Evolutionary conservation across 371 early-diverging fungal species (phyloP).

Genomic region (Rhizomucor miehei): DNA sequence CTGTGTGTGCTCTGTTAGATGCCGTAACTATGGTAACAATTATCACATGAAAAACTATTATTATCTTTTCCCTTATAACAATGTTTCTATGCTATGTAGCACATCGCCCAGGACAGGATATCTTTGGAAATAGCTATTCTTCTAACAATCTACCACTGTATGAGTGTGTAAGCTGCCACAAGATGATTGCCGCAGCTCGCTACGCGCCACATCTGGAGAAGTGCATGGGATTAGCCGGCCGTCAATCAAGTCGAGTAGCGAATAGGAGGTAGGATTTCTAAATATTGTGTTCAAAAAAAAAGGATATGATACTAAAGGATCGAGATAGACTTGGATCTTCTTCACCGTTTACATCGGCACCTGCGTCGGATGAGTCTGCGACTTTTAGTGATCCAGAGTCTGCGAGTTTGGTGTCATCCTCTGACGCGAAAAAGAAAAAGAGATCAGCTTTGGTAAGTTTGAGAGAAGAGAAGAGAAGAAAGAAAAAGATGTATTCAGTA

Average conservation of each 20-base stretch:
- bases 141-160: constrained; percentile 55
- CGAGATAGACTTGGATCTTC: constrained; percentile 1
- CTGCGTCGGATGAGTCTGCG: constrained; percentile 8
- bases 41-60: neutral
- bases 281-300: neutral
- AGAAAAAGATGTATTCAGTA: neutral
- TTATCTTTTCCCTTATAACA: neutral
- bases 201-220: constrained; percentile 89
- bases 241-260: constrained; percentile 62
- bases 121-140: constrained; percentile 67
- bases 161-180: constrained; percentile 77
- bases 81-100: constrained; percentile 21
- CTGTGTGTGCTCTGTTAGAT: constrained; percentile 11
- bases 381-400: constrained; percentile 3
- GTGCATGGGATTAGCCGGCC: constrained; percentile 80
- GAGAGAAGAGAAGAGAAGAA: neutral
- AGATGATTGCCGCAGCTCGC: constrained; percentile 69
- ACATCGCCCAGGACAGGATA: constrained; percentile 58
- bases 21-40: constrained; percentile 15
- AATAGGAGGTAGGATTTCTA: constrained; percentile 43
- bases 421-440: constrained; percentile 5
- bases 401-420: neutral
- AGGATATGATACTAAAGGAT: neutral
- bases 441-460: neutral
- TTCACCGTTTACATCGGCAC: constrained; percentile 6